Evolutionary conservation across 1,139 yeast species (phyloP), one percentile per base, ranked within the genome.

Genomic region (Pichia sp.): DNA sequence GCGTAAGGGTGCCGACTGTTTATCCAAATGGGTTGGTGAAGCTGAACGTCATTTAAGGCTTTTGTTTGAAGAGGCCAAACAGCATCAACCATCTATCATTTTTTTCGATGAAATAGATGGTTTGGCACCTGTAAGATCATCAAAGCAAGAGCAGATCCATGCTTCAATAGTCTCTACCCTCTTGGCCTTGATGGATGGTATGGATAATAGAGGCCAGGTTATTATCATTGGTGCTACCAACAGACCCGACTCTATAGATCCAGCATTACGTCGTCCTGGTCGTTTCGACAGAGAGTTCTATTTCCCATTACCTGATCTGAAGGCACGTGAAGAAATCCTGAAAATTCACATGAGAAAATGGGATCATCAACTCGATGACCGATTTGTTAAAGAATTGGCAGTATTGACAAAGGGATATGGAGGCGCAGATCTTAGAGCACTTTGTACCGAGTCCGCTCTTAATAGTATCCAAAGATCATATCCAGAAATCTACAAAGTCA

Each of bases 21-120:
- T 93, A 63, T 88, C 97, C 53, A 95, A 95, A 72, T 93, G 99
- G 99, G 98, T 93, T 6, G 99, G 99, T 65, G 99, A 93, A 71
- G 98, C 99, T 6, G 99, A 93, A 72, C 79, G 99, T 62, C 97
- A 93, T 69, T 76, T 93, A 59, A 76, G 99, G 57, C 74, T 93
- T 47, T 73, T 93, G 53, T 93, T 93, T 69, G 99, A 93, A 70
- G 98, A 93, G 70, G 99, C 99, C 1, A 87, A 87, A 64, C 90
- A 89, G 61, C 93, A 92, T 62, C 99, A 95, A 70, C 99, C 99
- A 2, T 83, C 96, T 7, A 92, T 93, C 57, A 92, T 92, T 16
- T 92, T 92, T 70, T 92, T 93, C 66, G 99, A 93, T 73, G 99
- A 93, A 74, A 93, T 93, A 60, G 99, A 93, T 72, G 99, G 99